Evolutionary conservation across 345 rosid species (phyloP), one percentile per base, ranked within the genome.

Genomic region (Pugionium cornutum): DNA sequence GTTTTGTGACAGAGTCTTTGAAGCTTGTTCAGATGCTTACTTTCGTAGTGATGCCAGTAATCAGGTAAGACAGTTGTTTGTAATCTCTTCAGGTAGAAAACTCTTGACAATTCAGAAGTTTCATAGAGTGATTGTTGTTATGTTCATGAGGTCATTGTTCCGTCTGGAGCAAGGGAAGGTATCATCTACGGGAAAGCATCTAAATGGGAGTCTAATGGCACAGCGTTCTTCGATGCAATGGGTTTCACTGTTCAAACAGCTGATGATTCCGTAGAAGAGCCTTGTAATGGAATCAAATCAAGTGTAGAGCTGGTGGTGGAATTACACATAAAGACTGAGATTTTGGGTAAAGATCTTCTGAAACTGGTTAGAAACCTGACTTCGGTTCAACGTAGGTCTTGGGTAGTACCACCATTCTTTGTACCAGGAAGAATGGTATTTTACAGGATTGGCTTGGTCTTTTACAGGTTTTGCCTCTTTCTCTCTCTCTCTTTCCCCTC

Each of bases 1-100:
- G 2, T 79, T 89, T 43, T 92, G 94, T 79, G 87, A 80, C 49
- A 68, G 78, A 76, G 89, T 83, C 58, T 84, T 81, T 55, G 58
- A 82, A 73, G 89, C 91, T 55, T 92, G 95, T 76, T 74, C 81
- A 11, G 58, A 59, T 79, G 94, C 96, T 53, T 92, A 86, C 82
- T 92, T 89, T 76, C 82, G 86, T 33, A 77, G 82, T 84, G 83
- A 92, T 67, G 69, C 76, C 2, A 79, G 71, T 67, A 77, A 79
- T 42, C 85, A 76, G 85, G 98, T 86, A 68, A 36, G 67, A 39
- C 31, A 9, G 3, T 9, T 54, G 43, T 51, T 65, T 59, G n/a
- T 59, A 7, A 43, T 11, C 8, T 33, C 28, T 9, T 8, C 53
- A 18, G 40, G 27, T 46, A 36, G 6, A 46, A 11, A 26, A 4